Conservation (phyloP, 768 basidiomycete genomes). For the Lentinula aciculospora region DNA sequence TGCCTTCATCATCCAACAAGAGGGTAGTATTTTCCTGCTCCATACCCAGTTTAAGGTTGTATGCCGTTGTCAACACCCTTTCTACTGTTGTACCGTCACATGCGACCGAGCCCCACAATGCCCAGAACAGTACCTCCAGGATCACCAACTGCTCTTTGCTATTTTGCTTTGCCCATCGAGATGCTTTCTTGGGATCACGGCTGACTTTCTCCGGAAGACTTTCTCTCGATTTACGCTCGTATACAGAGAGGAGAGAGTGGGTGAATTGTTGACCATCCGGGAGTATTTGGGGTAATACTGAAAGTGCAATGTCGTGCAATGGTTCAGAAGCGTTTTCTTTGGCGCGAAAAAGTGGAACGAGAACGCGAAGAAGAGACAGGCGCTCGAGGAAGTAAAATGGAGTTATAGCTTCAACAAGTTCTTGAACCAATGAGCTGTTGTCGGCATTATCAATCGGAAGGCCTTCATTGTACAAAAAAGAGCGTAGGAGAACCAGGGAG, state of each 20-base stretch:
- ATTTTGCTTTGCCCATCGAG: conserved; percentile 72
- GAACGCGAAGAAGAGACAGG: conserved; percentile 59
- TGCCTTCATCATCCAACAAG: conserved; percentile 71
- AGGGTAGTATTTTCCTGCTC: conserved; percentile 57
- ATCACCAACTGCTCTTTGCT: conserved; percentile 72
- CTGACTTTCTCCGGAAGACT: conserved; percentile 37
- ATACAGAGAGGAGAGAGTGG: conserved; percentile 52
- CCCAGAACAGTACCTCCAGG: conserved; percentile 85
- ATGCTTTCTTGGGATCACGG: conserved; percentile 52
- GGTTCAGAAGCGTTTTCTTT: conserved; percentile 52
- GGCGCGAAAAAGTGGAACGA: conserved; percentile 73
- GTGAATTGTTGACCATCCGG: conserved; percentile 64
- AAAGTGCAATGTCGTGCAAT: conserved; percentile 46
- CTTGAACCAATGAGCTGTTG: conserved; percentile 38
- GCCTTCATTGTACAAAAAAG: conserved; percentile 76
- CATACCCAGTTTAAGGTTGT: conserved; percentile 58
- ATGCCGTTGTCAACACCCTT: conserved; percentile 59
- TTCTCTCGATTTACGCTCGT: conserved; percentile 47
- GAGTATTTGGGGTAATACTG: conserved; percentile 53
- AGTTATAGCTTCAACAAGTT: conserved; percentile 65
- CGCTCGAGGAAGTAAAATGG: conserved; percentile 82
- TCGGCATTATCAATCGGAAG: conserved; percentile 45
- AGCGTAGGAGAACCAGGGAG: conserved; percentile 68
- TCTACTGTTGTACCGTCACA: conserved; percentile 62
- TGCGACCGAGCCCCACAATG: conserved; percentile 72